Base-by-base conservation (phyloP, 2,329 filamentous ascomycete genomes). In the Rugonectria rugulosa region DNA sequence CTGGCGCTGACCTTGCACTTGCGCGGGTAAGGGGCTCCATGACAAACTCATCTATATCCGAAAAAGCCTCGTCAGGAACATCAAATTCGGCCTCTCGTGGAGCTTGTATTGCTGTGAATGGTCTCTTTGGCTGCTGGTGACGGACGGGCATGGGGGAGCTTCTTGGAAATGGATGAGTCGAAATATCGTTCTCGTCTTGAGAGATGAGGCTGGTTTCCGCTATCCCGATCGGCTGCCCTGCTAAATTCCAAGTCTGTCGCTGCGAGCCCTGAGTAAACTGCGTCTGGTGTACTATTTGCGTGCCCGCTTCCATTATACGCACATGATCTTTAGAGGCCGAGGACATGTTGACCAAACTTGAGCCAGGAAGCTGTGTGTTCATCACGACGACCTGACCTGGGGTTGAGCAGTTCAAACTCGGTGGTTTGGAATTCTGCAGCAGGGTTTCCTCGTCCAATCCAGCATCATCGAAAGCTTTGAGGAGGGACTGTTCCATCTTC, bases 211-310 rank as follows among this genome's bases (percentile, higher is more conserved):
- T 67, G 34, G 57, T 65, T 23, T 53, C 61, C 38, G 60, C 53
- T 14, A 58, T 31, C 31, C 56, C 60, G n/a, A 62, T 53, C 23
- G 53, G 47, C n/a, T 57, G 56, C 6, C 56, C 60, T 19, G 65
- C 52, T 17, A 62, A 56, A 21, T 66, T 68, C 62, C 69, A 61
- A 6, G 56, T 47, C 34, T 59, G 64, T 12, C 58, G 57, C 17
- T 65, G 63, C 5, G 66, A 64, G n/a, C 49, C 51, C 26, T 61
- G 59, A 9, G 75, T 72, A 19, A 80, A 62, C 50, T 84, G 82
- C 1, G 82, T 84, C 62, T 84, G 81, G 17, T 78, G 75, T 17
- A 84, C 76, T 15, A 83, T 73, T 57, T 85, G 79, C 1, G 79
- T 77, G 11, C 72, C 72, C 21, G 69, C 68, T 31, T 73, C 64